Base-by-base conservation (phyloP, 805 yeast genomes). In the Ogataea nakhonphanomensis region DNA sequence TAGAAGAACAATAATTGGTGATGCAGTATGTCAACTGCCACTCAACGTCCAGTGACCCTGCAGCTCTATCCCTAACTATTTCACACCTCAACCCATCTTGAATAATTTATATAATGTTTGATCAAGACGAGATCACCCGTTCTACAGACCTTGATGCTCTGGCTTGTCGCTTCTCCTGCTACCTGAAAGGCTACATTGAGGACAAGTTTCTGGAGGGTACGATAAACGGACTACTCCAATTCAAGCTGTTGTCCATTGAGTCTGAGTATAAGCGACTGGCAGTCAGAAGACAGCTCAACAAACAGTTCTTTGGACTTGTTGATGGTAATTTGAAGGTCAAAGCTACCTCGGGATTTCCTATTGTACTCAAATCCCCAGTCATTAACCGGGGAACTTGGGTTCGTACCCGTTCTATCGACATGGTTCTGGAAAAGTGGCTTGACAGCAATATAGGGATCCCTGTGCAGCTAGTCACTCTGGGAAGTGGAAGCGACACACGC, bases 401-500 rank as follows among this genome's bases (percentile, higher is more conserved):
- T 14, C 62, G 91, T 26, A 79, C 85, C 0, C 57, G 51, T 12
- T 59, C 77, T 12, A 74, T 83, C 21, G 78, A 81, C 52, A 14
- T 52, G 7, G 61, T 76, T 1, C 59, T 79, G 3, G 57, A 67
- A 2, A 51, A 57, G 14, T 80, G 78, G 46, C 33, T 78, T 2
- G 32, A 41, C 3, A 46, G 47, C 3, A 56, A 64, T 41, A n/a
- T 30, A 2, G 41, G 33, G 2, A 39, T 45, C 11, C 30, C 48
- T 5, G 61, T 75, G 33, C 82, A 83, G 54, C 71, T 84, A 11
- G 62, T 85, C 1, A 81, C 88, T 1, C 55, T 84, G n/a, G 95
- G 95, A 0, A 81, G 90, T 2, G 95, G 95, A 5, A 81, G 86
- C 11, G 95, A 85, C 52, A 82, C 93, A 0, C 57, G 91, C 38